These are phyloP conservation scores for Nannochloropsis gaditana DNA, from an alignment of 108 stramenopile genomes.

Conservation along the genomic window DNA sequence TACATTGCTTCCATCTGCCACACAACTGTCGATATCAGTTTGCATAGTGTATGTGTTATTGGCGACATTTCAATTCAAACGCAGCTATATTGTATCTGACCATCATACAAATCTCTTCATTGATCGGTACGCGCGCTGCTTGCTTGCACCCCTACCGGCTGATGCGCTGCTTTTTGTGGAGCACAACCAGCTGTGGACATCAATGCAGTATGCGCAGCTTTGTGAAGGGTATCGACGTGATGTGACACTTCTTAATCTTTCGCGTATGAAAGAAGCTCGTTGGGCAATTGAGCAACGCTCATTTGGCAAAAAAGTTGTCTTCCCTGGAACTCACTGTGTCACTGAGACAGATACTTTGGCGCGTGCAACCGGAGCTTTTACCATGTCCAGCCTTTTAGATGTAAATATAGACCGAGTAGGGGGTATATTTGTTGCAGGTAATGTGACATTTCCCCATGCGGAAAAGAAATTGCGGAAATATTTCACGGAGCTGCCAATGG, in stretches of 20 bases:
- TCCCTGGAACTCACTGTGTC: background rate
- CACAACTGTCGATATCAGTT: background rate
- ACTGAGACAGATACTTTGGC: background rate
- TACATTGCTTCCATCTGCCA: background rate
- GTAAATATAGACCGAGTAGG: background rate
- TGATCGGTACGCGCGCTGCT: background rate
- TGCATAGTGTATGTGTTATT: background rate
- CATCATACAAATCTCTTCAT: background rate
- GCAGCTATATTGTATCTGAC: background rate
- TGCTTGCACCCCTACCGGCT: constrained; percentile 10
- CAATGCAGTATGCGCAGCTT: constrained; percentile 2
- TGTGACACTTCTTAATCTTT: background rate
- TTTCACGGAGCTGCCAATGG: background rate
- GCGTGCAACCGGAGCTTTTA: background rate
- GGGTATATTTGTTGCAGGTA: constrained; percentile 17
- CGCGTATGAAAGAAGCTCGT: background rate
- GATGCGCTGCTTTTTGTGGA: background rate
- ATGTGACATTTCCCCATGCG: background rate
- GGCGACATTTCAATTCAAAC: background rate
- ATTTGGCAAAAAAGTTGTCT: background rate
- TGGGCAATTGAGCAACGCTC: background rate
- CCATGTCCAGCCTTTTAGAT: background rate
- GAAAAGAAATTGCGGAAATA: background rate
- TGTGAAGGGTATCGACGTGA: background rate
- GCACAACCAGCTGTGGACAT: background rate